Evolutionary conservation across 2,329 filamentous ascomycete genomes (phyloP).

Genomic region (Tolypocladium inflatum): DNA sequence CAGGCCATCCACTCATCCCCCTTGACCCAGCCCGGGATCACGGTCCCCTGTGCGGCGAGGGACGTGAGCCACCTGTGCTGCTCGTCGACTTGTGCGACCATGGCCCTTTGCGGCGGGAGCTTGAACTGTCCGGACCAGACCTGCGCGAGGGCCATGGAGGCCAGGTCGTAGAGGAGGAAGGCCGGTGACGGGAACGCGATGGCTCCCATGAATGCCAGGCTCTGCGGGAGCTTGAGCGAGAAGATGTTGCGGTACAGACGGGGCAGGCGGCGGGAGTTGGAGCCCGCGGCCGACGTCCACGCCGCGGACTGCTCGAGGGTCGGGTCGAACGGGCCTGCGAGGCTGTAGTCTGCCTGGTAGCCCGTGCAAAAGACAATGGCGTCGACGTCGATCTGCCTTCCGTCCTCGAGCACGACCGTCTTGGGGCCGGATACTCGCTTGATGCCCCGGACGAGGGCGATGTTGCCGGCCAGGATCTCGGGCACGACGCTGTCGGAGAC

Average conservation of each 20-base stretch:
- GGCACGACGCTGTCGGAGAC: constrained; percentile 17
- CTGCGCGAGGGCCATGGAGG: constrained; percentile 31
- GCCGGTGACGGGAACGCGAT: constrained; percentile 22
- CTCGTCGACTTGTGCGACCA: constrained; percentile 23
- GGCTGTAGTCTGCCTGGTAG: constrained; percentile 20
- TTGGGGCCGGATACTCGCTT: constrained; percentile 14
- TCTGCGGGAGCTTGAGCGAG: constrained; percentile 30
- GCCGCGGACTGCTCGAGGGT: constrained; percentile 12
- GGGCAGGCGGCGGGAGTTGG: constrained; percentile 18
- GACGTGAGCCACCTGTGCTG: constrained; percentile 22
- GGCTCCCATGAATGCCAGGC: constrained; percentile 32
- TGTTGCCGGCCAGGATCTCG: constrained; percentile 25
- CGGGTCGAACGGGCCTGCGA: constrained; percentile 17
- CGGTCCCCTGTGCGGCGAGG: constrained; percentile 16
- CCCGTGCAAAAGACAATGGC: constrained; percentile 25
- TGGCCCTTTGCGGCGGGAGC: constrained; percentile 24
- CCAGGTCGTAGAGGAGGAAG: constrained; percentile 30
- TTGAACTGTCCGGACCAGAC: constrained; percentile 28
- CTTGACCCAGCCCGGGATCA: constrained; percentile 16
- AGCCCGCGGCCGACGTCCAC: constrained; percentile 15
- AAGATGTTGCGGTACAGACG: constrained; percentile 35
- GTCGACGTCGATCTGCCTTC: constrained; percentile 15
- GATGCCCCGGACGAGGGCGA: constrained; percentile 16
- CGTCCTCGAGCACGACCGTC: constrained; percentile 19
- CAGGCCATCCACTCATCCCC: constrained; percentile 26